Evolutionary conservation across 1,284 basidiomycete genomes (phyloP).

Genomic region (Ganoderma lucidum): DNA sequence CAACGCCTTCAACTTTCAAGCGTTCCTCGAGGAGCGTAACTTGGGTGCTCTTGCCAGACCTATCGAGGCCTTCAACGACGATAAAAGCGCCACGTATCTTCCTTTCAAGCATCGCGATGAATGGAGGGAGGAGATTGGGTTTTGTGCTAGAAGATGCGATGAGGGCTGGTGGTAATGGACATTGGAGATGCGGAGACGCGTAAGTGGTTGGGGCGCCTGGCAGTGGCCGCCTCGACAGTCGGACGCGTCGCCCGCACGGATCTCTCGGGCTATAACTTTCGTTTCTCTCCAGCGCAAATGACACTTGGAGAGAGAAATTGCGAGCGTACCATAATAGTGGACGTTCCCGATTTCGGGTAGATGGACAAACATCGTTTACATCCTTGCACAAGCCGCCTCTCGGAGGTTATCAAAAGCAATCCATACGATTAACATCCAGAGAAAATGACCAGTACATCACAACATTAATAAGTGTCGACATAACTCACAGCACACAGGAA

Average conservation of each 20-base stretch:
- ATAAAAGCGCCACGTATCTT: slow-evolving; percentile 85
- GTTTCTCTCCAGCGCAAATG: not conserved
- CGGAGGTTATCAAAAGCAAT: not conserved
- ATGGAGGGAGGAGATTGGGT: not conserved
- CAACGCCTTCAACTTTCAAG: slow-evolving; percentile 50
- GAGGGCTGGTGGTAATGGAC: too few species aligned
- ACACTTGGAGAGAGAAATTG: too few species aligned
- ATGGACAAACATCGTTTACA: too few species aligned
- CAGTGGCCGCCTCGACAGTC: not conserved
- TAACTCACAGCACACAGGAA: not conserved
- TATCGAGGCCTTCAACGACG: slow-evolving; percentile 93
- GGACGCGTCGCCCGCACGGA: not conserved
- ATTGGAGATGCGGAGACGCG: not conserved
- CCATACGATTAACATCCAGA: not conserved
- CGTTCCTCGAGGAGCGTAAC: slow-evolving; percentile 65
- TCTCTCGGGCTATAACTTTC: not conserved
- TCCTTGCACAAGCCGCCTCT: too few species aligned
- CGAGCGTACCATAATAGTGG: too few species aligned
- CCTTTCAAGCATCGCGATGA: slow-evolving; percentile 47
- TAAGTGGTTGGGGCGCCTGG: not conserved
- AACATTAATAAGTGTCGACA: not conserved
- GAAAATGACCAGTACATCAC: not conserved
- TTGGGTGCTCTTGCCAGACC: slow-evolving; percentile 93
- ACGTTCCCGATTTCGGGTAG: too few species aligned
- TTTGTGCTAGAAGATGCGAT: not conserved